These are phyloP conservation scores for Apostasia shenzhenica DNA, from an alignment of 106 monocot genomes.

Conservation along the genomic window DNA sequence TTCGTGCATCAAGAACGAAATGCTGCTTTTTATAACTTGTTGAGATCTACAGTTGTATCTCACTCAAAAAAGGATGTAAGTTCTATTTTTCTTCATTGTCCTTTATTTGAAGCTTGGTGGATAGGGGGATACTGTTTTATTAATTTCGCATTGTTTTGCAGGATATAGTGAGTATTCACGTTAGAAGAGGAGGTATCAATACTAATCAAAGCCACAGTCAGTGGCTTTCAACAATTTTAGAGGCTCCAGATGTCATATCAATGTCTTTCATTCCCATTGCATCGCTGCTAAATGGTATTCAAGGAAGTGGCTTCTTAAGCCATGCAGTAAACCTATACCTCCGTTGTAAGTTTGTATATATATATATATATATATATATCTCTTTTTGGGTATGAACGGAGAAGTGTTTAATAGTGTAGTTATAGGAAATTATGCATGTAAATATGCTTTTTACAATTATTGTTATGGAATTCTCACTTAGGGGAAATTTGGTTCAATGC, in stretches of 20 bases:
- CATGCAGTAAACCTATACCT: conserved; percentile 89
- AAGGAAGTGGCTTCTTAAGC: conserved; percentile 61
- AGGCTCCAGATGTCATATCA: conserved; percentile 51
- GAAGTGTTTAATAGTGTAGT: too few relatives aligned
- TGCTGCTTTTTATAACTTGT: conserved; percentile 19
- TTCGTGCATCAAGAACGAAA: conserved; percentile 8
- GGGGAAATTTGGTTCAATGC: background rate
- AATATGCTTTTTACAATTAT: too few relatives aligned
- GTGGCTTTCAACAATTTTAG: conserved; percentile 61
- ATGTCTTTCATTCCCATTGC: conserved; percentile 78
- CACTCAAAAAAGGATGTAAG: conserved; percentile 58
- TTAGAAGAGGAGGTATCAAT: conserved; percentile 59
- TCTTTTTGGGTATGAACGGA: too few relatives aligned
- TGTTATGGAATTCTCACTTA: background rate
- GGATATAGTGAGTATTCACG: conserved; percentile 46
- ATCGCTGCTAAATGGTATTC: conserved; percentile 53
- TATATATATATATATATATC: background rate
- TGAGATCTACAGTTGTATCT: conserved; percentile 34
- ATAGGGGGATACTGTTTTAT: background rate
- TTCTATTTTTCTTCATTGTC: background rate
- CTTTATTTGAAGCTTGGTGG: background rate
- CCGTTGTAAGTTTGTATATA: conserved; percentile 45
- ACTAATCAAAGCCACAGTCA: conserved; percentile 45
- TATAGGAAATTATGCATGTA: too few relatives aligned
- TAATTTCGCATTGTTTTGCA: conserved; percentile 9